Evolutionary conservation across 108 stramenopile genomes (phyloP), one percentile per base, ranked within the genome.

Genomic region (Aurantiochytrium sp.): DNA sequence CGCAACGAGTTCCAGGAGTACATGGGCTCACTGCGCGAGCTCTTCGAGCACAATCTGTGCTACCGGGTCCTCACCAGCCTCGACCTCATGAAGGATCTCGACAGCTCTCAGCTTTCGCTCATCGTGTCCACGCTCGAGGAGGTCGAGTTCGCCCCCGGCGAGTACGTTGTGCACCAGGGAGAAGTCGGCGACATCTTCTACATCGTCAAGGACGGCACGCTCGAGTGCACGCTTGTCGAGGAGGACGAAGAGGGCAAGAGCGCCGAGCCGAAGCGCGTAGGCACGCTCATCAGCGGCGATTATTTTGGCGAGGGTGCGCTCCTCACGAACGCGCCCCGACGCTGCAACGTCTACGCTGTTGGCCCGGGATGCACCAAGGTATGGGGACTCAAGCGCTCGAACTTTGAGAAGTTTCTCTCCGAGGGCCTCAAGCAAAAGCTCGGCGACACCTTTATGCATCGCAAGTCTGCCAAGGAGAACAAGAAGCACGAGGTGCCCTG

Each of bases 291-390:
- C 45, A 48, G 42, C 73, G 97, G 98, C 37, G 96, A 97, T 88
- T 97, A 93, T 90, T 98, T 98, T 88, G 98, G 98, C 36, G 98
- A 99, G 89, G 94, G 96, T 37, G 98, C 98, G 36, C 93, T 99
- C 31, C 94, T 98, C 55, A 97, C 96, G 10, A 97, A 97, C 52
- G 97, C 97, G 86, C 96, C 97, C 0, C 95, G 98, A 85, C 91
- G 92, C n/a, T 96, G 96, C 45, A 95, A 95, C 86, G 93, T 92
- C 0, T 54, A 21, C 54, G 86, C 86, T 12, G 24, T 55, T 19
- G 54, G 27, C 6, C 54, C 86, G 0, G 52, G 86, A n/a, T 30
- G 45, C 21, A 81, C 73, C 37, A 54, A 31, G 1, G 52, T 86
- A 8, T 55, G 52, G 54, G 27, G 53, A 0, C 86, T 86, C 32